A percentile compares a stretch with the other conserved stretches of the same genome.
Conservation (phyloP, 2,329 filamentous ascomycete species). For the Pseudocercospora pini-densiflorae region DNA sequence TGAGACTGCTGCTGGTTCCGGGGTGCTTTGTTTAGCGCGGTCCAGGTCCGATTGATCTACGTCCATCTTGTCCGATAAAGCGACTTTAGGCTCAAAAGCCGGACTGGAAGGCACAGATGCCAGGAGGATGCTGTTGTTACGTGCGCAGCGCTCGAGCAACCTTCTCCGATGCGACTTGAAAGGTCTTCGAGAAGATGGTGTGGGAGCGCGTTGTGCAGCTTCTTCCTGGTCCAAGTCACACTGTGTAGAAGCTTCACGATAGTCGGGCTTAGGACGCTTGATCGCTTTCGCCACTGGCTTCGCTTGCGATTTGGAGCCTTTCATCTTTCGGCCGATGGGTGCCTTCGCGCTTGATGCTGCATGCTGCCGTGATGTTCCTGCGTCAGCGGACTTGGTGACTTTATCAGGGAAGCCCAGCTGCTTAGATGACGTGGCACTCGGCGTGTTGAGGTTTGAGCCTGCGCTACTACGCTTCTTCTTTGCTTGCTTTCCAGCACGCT, state of each 20-base stretch:
- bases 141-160: constrained; percentile 40
- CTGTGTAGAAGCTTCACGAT: constrained; percentile 37
- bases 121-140: constrained; percentile 33
- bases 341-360: constrained; percentile 29
- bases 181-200: constrained; percentile 28
- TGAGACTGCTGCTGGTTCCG: not conserved
- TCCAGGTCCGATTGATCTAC: constrained; percentile 18
- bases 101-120: constrained; percentile 14
- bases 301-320: constrained; percentile 24
- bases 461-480: constrained; percentile 63
- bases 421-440: constrained; percentile 50
- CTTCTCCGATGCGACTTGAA: constrained; percentile 38
- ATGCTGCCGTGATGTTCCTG: constrained; percentile 34
- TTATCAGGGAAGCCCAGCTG: constrained; percentile 41
- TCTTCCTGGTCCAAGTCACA: constrained; percentile 43
- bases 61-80: constrained; percentile 27
- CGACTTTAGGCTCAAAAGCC: not conserved
- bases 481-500: constrained; percentile 53
- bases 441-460: constrained; percentile 58
- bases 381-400: constrained; percentile 37
- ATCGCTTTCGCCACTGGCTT: constrained; percentile 18
- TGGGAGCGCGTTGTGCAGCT: constrained; percentile 25
- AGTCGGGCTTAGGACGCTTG: constrained; percentile 36
- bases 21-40: not conserved
- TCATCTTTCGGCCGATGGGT: constrained; percentile 27